Conservation (phyloP, 2,329 filamentous ascomycete genomes). For the Penicillium polonicum region DNA sequence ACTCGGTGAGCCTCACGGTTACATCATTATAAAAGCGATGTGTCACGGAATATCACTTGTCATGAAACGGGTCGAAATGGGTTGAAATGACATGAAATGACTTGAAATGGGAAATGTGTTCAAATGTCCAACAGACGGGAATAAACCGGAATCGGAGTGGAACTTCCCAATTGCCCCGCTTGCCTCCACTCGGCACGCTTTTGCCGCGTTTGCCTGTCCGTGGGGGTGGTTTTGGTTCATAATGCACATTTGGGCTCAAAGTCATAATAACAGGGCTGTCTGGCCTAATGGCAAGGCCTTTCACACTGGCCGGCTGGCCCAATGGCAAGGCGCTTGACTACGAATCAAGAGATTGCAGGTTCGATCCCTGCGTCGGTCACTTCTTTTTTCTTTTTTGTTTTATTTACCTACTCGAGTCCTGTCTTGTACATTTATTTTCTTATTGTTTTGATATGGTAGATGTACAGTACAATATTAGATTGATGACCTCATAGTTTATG, state of each 20-base stretch:
- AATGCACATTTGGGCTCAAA: accelerated
- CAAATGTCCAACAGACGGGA: neutral
- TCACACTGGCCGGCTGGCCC: slow-evolving; percentile 41
- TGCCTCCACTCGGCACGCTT: slow-evolving; percentile 26
- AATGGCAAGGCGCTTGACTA: slow-evolving; percentile 55
- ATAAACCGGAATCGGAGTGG: slow-evolving; percentile 11
- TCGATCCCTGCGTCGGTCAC: slow-evolving; percentile 45
- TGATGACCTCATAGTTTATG: neutral
- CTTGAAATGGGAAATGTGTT: too few species aligned
- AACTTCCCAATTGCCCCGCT: neutral
- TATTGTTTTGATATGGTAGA: too few species aligned
- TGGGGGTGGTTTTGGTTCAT: neutral
- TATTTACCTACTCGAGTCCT: neutral
- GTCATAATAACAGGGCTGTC: slow-evolving; percentile 22
- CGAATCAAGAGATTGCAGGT: slow-evolving; percentile 54
- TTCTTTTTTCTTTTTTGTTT: slow-evolving; percentile 10
- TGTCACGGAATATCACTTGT: neutral
- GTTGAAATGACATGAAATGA: too few species aligned
- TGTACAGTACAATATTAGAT: too few species aligned
- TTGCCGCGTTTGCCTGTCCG: slow-evolving; percentile 14
- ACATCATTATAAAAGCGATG: slow-evolving; percentile 8
- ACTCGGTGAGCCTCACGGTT: slow-evolving; percentile 18
- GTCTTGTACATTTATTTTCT: neutral
- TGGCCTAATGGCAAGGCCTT: slow-evolving; percentile 53
- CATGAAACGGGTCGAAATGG: neutral